Base-by-base conservation (phyloP, 805 yeast genomes). In the Jamesozyma jinghongensis region DNA sequence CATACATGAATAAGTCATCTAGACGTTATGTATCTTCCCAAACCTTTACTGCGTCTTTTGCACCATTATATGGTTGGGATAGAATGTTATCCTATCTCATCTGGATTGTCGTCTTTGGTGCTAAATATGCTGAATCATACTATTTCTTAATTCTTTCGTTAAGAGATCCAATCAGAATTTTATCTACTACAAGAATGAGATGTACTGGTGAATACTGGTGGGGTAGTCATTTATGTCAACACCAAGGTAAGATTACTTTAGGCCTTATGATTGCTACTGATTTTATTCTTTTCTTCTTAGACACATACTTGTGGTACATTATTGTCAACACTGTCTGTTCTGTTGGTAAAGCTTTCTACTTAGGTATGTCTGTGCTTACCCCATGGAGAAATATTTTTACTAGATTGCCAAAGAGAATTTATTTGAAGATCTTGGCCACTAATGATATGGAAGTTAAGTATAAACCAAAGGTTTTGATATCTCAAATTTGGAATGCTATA, bases 331-430 rank as follows among this genome's bases (percentile, higher is more conserved):
- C 95, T 67, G 77, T 86, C 50, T 86, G 85, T 77, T 88, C 97
- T 45, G 86, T 92, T 56, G 95, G 94, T 51, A 85, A 95, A 63
- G 90, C 97, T 14, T 92, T 92, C 75, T 90, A 90, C 74, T 75
- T 92, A 66, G 98, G 98, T 81, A 87, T 92, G 59, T 92, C 98
- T 36, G 90, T 92, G 51, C 77, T 88, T 73, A 90, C 98, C 32
- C 98, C 98, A 45, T 92, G 98, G 98, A 85, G 97, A 77, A 92
- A 92, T 66, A 87, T 92, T 55, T 92, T 90, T 73, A 81, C 96
- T 42, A 81, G 98, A 67, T 72, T 92, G 63, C 98, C 98, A 62
- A 92, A 92, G 79, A 86, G 98, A 79, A 86, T 92, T 55, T 92
- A 90, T 73, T 84, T 95, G 43, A 92, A 92, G 77, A 79, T 92